A percentile compares a stretch with the other conserved stretches of the same genome.
Conservation (phyloP, 371 early-diverging fungal genomes). For the Rhizopus stolonifer region DNA sequence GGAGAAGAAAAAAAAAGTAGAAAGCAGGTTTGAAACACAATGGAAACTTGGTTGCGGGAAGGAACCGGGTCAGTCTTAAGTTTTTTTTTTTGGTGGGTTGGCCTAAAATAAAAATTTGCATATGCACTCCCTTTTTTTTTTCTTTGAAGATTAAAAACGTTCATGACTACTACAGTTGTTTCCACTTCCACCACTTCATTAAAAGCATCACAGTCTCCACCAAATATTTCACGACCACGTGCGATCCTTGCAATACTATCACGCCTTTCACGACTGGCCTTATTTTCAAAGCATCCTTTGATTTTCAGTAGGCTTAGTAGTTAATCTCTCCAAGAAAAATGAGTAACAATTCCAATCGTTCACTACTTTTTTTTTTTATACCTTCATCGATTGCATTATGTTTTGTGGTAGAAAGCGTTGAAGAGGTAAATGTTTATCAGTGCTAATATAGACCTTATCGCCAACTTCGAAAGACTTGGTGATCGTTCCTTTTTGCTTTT, state of each 20-base stretch:
- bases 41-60: not conserved
- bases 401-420: constrained; percentile 97
- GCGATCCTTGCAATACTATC: constrained; percentile 5
- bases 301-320: constrained; percentile 41
- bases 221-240: constrained; percentile 10
- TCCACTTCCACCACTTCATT: too few relatives aligned
- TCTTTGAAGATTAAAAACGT: too few relatives aligned
- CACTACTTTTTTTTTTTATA: constrained; percentile 11
- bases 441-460: constrained; percentile 91
- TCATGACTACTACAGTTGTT: too few relatives aligned
- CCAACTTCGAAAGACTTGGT: constrained; percentile 88
- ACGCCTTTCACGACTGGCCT: constrained; percentile 28
- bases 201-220: constrained; percentile 6
- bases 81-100: constrained; percentile 3
- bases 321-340: constrained; percentile 6
- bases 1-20: not conserved
- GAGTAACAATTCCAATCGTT: not conserved
- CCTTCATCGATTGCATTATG: constrained; percentile 74
- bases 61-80: not conserved
- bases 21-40: not conserved
- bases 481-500: constrained; percentile 90
- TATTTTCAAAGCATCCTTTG: constrained; percentile 55
- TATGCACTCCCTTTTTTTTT: too few relatives aligned
- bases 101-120: not conserved
- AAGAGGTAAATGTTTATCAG: constrained; percentile 92